Conservation (phyloP, 116 monocot genomes). For the Cymodocea nodosa region DNA sequence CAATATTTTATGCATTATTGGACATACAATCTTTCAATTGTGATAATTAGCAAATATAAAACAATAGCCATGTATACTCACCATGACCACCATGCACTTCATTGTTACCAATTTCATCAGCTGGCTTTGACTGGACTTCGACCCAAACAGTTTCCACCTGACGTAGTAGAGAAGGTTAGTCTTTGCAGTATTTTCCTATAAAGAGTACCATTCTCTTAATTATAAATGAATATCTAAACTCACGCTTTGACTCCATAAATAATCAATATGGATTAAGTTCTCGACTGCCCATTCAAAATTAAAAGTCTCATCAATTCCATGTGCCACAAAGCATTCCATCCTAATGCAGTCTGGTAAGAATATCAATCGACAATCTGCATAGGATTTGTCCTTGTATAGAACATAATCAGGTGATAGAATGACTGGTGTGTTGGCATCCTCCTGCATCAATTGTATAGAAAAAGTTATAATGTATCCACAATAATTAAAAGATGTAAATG, state of each 20-base stretch:
- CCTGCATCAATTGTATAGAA: not conserved
- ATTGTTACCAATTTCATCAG: not conserved
- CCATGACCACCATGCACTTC: not conserved
- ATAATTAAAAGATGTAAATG: not conserved
- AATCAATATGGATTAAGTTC: not conserved
- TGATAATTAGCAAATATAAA: not conserved
- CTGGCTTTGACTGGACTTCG: not conserved
- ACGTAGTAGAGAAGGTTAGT: not conserved
- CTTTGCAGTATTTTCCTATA: not conserved
- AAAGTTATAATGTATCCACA: not conserved
- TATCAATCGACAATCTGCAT: slow-evolving; percentile 5
- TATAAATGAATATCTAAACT: not conserved
- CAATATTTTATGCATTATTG: not conserved
- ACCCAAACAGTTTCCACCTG: slow-evolving; percentile 5
- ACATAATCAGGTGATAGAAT: slow-evolving; percentile 5
- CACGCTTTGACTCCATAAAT: slow-evolving; percentile 3
- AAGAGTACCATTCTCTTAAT: not conserved
- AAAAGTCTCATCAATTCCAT: not conserved
- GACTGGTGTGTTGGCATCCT: not conserved
- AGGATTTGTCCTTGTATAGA: not conserved
- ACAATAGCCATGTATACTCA: not conserved
- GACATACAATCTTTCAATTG: not conserved
- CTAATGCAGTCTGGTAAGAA: slow-evolving; percentile 2
- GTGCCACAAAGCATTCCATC: slow-evolving; percentile 2
- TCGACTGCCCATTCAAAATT: slow-evolving; percentile 3